Evolutionary conservation across 1,284 basidiomycete species (phyloP).

Genomic region (Cystobasidium sp.): DNA sequence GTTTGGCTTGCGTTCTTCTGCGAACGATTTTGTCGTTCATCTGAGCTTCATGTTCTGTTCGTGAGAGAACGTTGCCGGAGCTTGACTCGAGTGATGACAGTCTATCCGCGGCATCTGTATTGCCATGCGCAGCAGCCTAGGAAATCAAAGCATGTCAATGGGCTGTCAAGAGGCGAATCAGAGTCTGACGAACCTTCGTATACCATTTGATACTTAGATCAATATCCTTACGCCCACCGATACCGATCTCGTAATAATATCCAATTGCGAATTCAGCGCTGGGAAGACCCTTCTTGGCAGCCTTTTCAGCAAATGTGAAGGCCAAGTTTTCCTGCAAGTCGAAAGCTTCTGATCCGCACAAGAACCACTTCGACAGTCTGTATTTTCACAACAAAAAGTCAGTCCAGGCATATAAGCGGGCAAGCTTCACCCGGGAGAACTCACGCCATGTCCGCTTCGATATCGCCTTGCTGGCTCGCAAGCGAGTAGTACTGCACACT

Average conservation of each 20-base stretch:
- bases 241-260: slow-evolving; percentile 77
- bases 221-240: slow-evolving; percentile 67
- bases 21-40: slow-evolving; percentile 79
- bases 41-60: slow-evolving; percentile 77
- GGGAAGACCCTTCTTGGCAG: slow-evolving; percentile 75
- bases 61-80: slow-evolving; percentile 67
- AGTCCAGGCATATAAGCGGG: not conserved
- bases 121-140: slow-evolving; percentile 74
- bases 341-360: slow-evolving; percentile 71
- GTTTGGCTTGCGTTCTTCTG: slow-evolving; percentile 77
- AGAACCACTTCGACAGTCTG: slow-evolving; percentile 51
- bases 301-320: slow-evolving; percentile 88
- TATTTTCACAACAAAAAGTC: not conserved
- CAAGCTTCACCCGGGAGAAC: slow-evolving; percentile 55
- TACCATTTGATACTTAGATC: slow-evolving; percentile 72
- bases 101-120: slow-evolving; percentile 77
- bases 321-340: slow-evolving; percentile 68
- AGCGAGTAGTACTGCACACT: slow-evolving; percentile 88
- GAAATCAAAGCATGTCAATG: slow-evolving; percentile 51
- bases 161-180: not conserved
- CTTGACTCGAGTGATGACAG: slow-evolving; percentile 70
- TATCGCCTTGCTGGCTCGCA: slow-evolving; percentile 81
- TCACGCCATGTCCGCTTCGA: slow-evolving; percentile 92
- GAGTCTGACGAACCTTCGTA: slow-evolving; percentile 45
- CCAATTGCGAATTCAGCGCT: slow-evolving; percentile 93